Evolutionary conservation across 169 alveolate genomes (phyloP).

Genomic region (Plasmodium coatneyi): DNA sequence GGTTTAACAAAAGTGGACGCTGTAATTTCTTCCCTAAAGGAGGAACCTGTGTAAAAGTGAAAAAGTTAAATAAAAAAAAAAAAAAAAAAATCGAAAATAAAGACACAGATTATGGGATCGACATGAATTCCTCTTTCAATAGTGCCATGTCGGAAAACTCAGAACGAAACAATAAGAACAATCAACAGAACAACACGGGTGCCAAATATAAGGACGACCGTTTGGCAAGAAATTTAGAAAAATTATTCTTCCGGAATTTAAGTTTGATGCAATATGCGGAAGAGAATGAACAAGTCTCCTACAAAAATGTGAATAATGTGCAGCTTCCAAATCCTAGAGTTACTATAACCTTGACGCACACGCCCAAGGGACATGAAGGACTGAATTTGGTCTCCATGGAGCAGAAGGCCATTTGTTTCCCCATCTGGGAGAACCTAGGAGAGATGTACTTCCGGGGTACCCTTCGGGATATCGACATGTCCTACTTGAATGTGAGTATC

Average conservation of each 20-base stretch:
- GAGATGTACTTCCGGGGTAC: constrained; percentile 87
- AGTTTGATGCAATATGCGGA: constrained; percentile 42
- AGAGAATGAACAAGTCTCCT: constrained; percentile 40
- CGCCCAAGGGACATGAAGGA: constrained; percentile 66
- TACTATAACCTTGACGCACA: constrained; percentile 38
- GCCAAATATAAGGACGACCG: constrained; percentile 7
- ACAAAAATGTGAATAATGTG: constrained; percentile 45
- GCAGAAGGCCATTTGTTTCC: constrained; percentile 64
- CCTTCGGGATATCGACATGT: constrained; percentile 82
- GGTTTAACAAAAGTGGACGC: constrained; percentile 1
- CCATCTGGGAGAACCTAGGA: constrained; percentile 88
- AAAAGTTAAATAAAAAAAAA: constrained; percentile 27
- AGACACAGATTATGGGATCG: neutral
- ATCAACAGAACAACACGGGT: neutral
- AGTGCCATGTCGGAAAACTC: constrained; percentile 17
- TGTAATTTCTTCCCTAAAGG: constrained; percentile 17
- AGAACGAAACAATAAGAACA: neutral
- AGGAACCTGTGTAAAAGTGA: neutral
- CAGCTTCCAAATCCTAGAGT: constrained; percentile 64
- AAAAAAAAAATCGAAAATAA: constrained; percentile 31
- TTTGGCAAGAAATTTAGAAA: constrained; percentile 39
- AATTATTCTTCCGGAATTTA: constrained; percentile 34
- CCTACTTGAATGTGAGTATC: constrained; percentile 74
- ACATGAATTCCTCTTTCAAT: constrained; percentile 17
- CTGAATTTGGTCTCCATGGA: constrained; percentile 17